Evolutionary conservation across 805 yeast species (phyloP).

Genomic region (Zygotorulaspora danielsina): DNA sequence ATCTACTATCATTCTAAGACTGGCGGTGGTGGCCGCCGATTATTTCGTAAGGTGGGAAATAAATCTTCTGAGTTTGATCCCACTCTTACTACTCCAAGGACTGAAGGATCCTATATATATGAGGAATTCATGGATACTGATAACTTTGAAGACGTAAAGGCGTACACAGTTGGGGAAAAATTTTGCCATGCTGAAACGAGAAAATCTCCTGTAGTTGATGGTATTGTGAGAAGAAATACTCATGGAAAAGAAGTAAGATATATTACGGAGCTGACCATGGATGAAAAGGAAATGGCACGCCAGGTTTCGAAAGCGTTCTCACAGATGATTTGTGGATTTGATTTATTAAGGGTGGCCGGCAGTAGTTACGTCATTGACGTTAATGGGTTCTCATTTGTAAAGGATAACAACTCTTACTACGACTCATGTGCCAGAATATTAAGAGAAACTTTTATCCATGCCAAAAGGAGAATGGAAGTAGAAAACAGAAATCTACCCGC

Average conservation of each 20-base stretch:
- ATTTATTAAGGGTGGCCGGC: conserved; percentile 82
- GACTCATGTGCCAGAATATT: conserved; percentile 76
- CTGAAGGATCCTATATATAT: conserved; percentile 86
- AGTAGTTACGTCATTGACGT: conserved; percentile 92
- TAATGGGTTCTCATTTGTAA: conserved; percentile 95
- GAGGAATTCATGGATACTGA: conserved; percentile 97
- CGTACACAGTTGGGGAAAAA: conserved; percentile 88
- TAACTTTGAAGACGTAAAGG: conserved; percentile 97
- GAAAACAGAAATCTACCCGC: conserved; percentile 37
- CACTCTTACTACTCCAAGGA: conserved; percentile 63
- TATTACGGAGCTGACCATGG: conserved; percentile 69
- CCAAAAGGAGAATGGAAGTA: conserved; percentile 46
- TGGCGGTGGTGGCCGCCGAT: conserved; percentile 96
- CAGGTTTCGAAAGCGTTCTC: conserved; percentile 71
- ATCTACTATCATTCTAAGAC: conserved; percentile 82
- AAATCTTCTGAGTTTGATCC: conserved; percentile 96
- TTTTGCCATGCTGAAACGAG: conserved; percentile 98
- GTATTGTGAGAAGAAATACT: conserved; percentile 93
- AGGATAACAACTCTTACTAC: conserved; percentile 82
- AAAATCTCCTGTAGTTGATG: conserved; percentile 99
- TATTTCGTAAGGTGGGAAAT: conserved; percentile 94
- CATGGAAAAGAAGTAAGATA: conserved; percentile 96
- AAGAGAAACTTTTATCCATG: conserved; percentile 66
- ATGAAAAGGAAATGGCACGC: conserved; percentile 76
- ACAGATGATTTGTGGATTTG: conserved; percentile 97